Conservation (phyloP, 495 filamentous ascomycete genomes). For the Patellaria atrata region DNA sequence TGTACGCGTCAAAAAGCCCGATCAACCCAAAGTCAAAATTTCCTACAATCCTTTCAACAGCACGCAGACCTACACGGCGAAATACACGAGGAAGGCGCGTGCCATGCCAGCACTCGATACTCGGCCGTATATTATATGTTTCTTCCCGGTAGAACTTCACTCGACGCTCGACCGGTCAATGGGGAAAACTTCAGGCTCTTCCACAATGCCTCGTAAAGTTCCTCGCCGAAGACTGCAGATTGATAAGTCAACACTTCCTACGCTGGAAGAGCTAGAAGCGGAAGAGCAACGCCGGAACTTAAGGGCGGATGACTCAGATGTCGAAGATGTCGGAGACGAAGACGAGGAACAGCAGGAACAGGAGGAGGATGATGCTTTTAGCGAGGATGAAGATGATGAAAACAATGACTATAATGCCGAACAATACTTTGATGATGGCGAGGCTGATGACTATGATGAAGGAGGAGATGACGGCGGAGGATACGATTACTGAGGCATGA, state of each 20-base stretch:
- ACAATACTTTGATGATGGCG: conserved; percentile 50
- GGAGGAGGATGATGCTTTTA: conserved; percentile 29
- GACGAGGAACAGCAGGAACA: conserved; percentile 21
- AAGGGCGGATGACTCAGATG: conserved; percentile 5
- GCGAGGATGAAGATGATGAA: conserved; percentile 39
- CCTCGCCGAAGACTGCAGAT: conserved; percentile 18
- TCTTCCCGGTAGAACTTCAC: conserved; percentile 45
- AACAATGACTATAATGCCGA: conserved; percentile 53
- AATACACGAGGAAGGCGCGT: conserved; percentile 40
- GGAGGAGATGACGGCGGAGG: conserved; percentile 36
- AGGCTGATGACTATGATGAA: conserved; percentile 41
- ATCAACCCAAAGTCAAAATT: conserved; percentile 6
- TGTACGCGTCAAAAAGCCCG: conserved; percentile 27
- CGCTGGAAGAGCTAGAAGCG: conserved; percentile 8
- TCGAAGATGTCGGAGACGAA: conserved; percentile 25
- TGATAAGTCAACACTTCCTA: conserved; percentile 1
- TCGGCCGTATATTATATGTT: conserved; percentile 36
- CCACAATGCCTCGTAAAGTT: conserved; percentile 25
- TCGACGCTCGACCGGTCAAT: conserved; percentile 32
- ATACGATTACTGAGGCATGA: too few relatives aligned
- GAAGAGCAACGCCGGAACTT: conserved; percentile 24
- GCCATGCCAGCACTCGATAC: conserved; percentile 36
- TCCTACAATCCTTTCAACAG: conserved; percentile 47
- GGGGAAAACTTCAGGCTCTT: conserved; percentile 24
- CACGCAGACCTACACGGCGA: conserved; percentile 43